Evolutionary conservation across 805 yeast genomes (phyloP).

Genomic region (Yamadazyma phyllophila): DNA sequence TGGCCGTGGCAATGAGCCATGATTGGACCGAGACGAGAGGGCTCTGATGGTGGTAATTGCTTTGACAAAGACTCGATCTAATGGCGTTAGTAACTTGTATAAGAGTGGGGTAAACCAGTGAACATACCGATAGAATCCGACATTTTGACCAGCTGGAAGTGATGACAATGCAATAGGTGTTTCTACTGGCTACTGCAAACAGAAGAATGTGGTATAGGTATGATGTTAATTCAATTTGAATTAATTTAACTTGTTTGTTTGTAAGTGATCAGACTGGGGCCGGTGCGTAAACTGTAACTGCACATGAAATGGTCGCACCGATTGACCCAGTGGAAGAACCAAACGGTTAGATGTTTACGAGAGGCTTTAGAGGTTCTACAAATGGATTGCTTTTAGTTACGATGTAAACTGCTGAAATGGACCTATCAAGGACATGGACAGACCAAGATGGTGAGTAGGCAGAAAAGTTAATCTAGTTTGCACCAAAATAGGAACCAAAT

Average conservation of each 20-base stretch:
- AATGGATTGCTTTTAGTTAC: not conserved
- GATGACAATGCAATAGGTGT: not conserved
- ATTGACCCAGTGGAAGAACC: too few species aligned
- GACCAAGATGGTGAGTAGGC: constrained; percentile 69
- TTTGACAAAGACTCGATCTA: constrained; percentile 76
- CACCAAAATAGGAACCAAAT: constrained; percentile 86
- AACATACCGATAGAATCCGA: constrained; percentile 19
- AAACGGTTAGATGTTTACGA: too few species aligned
- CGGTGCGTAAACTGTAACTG: not conserved
- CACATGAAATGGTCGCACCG: not conserved
- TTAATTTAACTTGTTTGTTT: not conserved
- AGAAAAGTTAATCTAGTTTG: constrained; percentile 67
- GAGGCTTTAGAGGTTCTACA: not conserved
- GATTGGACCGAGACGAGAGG: constrained; percentile 60
- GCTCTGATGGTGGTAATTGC: constrained; percentile 79
- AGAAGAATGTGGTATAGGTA: not conserved
- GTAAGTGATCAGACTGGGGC: not conserved
- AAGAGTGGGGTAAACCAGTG: not conserved
- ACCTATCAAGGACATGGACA: constrained; percentile 50
- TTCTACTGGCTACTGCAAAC: too few species aligned
- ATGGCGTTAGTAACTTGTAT: constrained; percentile 3
- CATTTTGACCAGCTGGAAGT: constrained; percentile 4
- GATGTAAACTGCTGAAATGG: constrained; percentile 64
- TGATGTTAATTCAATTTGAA: not conserved
- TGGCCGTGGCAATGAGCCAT: constrained; percentile 69